Conservation (phyloP, 2,329 filamentous ascomycete genomes). For the Botrytis porri region DNA sequence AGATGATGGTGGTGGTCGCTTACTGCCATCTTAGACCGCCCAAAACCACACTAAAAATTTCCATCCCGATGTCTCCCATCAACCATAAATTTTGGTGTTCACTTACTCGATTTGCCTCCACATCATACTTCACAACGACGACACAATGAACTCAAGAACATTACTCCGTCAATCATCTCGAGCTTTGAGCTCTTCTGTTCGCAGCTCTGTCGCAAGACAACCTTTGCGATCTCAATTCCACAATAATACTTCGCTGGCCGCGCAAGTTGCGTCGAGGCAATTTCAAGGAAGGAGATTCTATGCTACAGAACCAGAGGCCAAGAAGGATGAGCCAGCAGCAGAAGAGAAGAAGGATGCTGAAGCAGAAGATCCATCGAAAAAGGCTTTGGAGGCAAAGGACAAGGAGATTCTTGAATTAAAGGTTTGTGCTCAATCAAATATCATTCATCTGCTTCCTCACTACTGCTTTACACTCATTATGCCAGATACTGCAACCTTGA, state of each 20-base stretch:
- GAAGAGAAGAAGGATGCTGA: constrained; percentile 40
- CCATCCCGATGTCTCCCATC: constrained; percentile 18
- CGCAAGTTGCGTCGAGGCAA: constrained; percentile 16
- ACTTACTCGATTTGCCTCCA: constrained; percentile 3
- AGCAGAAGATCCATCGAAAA: constrained; percentile 52
- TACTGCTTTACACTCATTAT: background rate
- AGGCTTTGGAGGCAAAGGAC: constrained; percentile 69
- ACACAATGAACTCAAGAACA: constrained; percentile 50
- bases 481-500: no score
- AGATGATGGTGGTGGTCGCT: background rate
- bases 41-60: constrained; percentile 20
- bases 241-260: constrained; percentile 16
- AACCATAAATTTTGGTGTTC: constrained; percentile 20
- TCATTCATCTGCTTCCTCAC: background rate
- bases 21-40: constrained; percentile 14
- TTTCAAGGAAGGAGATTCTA: constrained; percentile 34
- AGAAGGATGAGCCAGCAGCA: constrained; percentile 42
- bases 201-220: constrained; percentile 29
- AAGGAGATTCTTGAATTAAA: constrained; percentile 79
- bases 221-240: constrained; percentile 25
- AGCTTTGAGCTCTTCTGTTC: constrained; percentile 40
- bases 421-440: constrained; percentile 52
- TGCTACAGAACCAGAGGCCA: constrained; percentile 44
- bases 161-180: constrained; percentile 46
- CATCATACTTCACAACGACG: constrained; percentile 19